A percentile compares a stretch with the other conserved stretches of the same genome.
Evolutionary conservation across 1,284 basidiomycete species (phyloP).

Genomic region (Butyriboletus appendiculatus): DNA sequence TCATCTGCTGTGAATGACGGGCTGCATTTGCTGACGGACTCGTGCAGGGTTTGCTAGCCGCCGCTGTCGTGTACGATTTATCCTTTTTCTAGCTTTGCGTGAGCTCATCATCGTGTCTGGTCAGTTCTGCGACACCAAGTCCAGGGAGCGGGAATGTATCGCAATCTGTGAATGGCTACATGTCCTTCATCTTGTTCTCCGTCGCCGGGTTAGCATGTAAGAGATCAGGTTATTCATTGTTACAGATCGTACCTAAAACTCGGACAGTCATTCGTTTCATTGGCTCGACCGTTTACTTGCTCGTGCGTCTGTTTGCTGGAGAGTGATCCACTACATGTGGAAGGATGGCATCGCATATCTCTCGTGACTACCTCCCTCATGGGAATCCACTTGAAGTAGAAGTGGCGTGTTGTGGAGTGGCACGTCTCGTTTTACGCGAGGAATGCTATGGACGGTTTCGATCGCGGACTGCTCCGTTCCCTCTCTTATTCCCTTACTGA

Average conservation of each 20-base stretch:
- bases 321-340: slow-evolving; percentile 49
- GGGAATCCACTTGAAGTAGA: not conserved
- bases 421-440: not conserved
- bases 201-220: slow-evolving; percentile 84
- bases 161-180: slow-evolving; percentile 69
- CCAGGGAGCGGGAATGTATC: slow-evolving; percentile 38
- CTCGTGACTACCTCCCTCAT: too few species aligned
- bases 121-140: slow-evolving; percentile 50
- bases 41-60: slow-evolving; percentile 66
- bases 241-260: not conserved
- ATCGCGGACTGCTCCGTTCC: not conserved
- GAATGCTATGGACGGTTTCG: slow-evolving; percentile 9
- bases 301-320: slow-evolving; percentile 81
- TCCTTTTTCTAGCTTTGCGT: not conserved
- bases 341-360: not conserved
- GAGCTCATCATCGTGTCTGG: slow-evolving; percentile 5
- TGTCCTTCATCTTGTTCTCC: slow-evolving; percentile 81
- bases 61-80: slow-evolving; percentile 61
- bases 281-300: slow-evolving; percentile 76
- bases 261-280: slow-evolving; percentile 75
- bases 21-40: slow-evolving; percentile 12
- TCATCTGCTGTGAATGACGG: slow-evolving; percentile 1
- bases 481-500: not conserved
- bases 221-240: slow-evolving; percentile 32
- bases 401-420: not conserved